Percentiles rank a stretch among this genome's conserved stretches.
Evolutionary conservation across 1,284 basidiomycete species (phyloP).

Genomic region (Ustilago curta): DNA sequence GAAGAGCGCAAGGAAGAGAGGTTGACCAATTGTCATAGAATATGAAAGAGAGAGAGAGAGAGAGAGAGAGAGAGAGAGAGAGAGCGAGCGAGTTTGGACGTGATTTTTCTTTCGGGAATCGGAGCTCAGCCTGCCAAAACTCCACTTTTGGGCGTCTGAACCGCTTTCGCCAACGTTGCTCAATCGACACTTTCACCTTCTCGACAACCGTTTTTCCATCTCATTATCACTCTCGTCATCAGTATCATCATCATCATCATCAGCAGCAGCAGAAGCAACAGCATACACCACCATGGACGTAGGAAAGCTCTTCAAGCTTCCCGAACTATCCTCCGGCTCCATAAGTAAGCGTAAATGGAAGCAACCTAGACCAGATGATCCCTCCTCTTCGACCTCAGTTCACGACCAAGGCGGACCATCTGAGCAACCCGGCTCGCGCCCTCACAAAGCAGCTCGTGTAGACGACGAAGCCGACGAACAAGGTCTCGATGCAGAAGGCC

Average conservation of each 20-base stretch:
- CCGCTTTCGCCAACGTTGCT: neutral
- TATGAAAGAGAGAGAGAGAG: no score
- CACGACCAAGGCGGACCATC: constrained; percentile 10
- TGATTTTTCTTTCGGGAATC: constrained; percentile 2
- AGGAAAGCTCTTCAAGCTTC: constrained; percentile 67
- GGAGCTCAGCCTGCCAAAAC: constrained; percentile 7
- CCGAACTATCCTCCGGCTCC: constrained; percentile 60
- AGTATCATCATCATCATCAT: neutral
- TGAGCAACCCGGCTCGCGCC: neutral
- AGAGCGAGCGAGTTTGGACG: no score
- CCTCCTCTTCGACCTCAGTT: constrained; percentile 15
- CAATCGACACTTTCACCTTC: neutral
- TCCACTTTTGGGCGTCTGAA: constrained; percentile 1
- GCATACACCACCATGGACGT: constrained; percentile 58
- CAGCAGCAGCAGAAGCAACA: no score
- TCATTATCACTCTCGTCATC: neutral
- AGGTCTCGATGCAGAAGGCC: constrained; percentile 18
- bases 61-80: no score
- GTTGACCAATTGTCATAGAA: neutral
- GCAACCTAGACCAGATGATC: constrained; percentile 38
- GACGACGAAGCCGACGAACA: constrained; percentile 36
- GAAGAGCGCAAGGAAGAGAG: neutral
- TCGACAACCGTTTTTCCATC: neutral
- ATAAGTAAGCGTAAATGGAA: constrained; percentile 66
- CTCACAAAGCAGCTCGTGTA: constrained; percentile 39